These are phyloP conservation scores for Capsicum rhomboideum DNA, from an alignment of 257 asterid species.

Conservation along the genomic window DNA sequence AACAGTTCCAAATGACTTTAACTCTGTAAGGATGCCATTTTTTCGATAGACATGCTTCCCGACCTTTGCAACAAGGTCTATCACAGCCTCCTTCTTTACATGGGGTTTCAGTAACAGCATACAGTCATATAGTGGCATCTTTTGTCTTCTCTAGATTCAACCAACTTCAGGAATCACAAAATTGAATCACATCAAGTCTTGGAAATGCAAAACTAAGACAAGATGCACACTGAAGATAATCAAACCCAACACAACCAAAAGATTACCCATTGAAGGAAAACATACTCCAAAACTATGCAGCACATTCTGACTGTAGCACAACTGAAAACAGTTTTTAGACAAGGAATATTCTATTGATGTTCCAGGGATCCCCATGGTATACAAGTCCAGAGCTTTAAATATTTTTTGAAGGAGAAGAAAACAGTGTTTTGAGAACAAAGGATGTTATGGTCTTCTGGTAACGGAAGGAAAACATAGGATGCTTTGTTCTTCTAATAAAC, in stretches of 20 bases:
- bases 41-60: conserved; percentile 63
- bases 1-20: conserved; percentile 49
- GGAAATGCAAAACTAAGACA: neutral
- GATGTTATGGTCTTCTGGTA: neutral
- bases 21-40: conserved; percentile 65
- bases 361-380: neutral
- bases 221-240: neutral
- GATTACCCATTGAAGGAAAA: neutral
- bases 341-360: neutral
- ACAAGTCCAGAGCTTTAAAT: neutral
- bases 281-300: neutral
- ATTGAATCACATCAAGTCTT: neutral
- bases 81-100: conserved; percentile 23
- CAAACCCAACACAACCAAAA: neutral
- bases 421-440: no score
- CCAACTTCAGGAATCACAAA: neutral
- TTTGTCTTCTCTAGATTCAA: conserved; percentile 2
- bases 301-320: neutral
- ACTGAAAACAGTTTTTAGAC: neutral
- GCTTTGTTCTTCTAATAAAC: neutral
- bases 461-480: neutral
- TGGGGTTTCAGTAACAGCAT: conserved; percentile 76
- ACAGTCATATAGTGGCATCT: conserved; percentile 93
- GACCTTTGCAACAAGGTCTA: conserved; percentile 46
- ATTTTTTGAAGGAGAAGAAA: neutral